Percentiles rank a stretch among this genome's conserved stretches.
Conservation (phyloP, 495 filamentous ascomycete genomes). For the Penicillium silybi region DNA sequence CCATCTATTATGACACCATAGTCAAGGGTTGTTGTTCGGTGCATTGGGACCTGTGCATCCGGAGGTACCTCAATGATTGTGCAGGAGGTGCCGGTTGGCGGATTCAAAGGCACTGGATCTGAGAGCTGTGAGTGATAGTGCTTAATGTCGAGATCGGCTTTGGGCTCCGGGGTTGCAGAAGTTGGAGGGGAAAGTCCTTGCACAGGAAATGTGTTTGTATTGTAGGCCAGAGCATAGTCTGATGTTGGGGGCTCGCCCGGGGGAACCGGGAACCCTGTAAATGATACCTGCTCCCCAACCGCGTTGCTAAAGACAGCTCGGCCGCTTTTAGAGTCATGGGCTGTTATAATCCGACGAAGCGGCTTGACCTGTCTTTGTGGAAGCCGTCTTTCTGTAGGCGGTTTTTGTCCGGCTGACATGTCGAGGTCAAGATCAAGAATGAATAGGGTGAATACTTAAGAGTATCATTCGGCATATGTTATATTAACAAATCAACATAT, state of each 20-base stretch:
- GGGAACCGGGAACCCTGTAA: constrained; percentile 20
- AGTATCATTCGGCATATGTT: neutral
- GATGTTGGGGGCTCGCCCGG: constrained; percentile 15
- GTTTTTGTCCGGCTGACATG: constrained; percentile 18
- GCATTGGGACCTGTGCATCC: constrained; percentile 37
- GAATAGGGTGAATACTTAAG: neutral
- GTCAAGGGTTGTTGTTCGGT: constrained; percentile 61
- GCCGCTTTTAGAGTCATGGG: constrained; percentile 14
- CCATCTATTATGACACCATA: constrained; percentile 67
- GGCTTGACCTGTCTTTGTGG: too few relatives aligned
- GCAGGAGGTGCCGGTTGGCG: constrained; percentile 22
- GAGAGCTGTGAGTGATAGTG: constrained; percentile 18
- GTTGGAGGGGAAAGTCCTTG: constrained; percentile 19
- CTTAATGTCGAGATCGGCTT: constrained; percentile 18
- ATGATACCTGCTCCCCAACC: constrained; percentile 15
- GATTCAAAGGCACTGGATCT: constrained; percentile 20
- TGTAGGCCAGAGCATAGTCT: constrained; percentile 20
- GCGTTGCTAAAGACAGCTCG: constrained; percentile 15
- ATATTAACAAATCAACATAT: neutral
- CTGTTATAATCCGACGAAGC: constrained; percentile 19
- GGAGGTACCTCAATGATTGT: constrained; percentile 27
- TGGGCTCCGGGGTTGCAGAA: constrained; percentile 13
- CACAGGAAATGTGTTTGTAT: constrained; percentile 16
- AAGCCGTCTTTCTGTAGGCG: too few relatives aligned
- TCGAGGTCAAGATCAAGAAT: constrained; percentile 11